These are phyloP conservation scores for Neofusicoccum sp. DNA, from an alignment of 2,329 filamentous ascomycete species.

Conservation along the genomic window DNA sequence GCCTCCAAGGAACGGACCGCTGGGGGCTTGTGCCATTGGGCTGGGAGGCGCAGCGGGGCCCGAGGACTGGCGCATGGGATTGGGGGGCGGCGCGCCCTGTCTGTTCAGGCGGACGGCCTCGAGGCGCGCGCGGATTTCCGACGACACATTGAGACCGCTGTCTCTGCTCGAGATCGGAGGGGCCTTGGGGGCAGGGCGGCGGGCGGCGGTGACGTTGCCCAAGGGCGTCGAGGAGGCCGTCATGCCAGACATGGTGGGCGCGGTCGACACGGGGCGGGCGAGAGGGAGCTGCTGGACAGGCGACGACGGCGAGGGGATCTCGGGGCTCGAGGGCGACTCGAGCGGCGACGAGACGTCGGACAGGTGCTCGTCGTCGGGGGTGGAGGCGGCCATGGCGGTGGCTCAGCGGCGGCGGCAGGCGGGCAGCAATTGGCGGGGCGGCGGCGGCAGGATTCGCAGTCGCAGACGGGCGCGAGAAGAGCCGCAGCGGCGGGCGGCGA, in stretches of 20 bases:
- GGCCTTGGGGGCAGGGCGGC: slow-evolving; percentile 50
- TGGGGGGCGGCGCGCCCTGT: slow-evolving; percentile 53
- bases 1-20: slow-evolving; percentile 30
- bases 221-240: slow-evolving; percentile 80
- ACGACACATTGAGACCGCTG: slow-evolving; percentile 53
- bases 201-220: slow-evolving; percentile 69
- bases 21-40: slow-evolving; percentile 23
- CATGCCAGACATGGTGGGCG: slow-evolving; percentile 58
- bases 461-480: slow-evolving; percentile 1
- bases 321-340: slow-evolving; percentile 25
- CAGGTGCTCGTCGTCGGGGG: slow-evolving; percentile 15
- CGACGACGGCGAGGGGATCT: slow-evolving; percentile 23
- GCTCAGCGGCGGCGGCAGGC: slow-evolving; percentile 17
- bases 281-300: slow-evolving; percentile 39
- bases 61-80: slow-evolving; percentile 22
- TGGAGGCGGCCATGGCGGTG: slow-evolving; percentile 12
- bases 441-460: background rate
- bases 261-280: slow-evolving; percentile 60
- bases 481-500: background rate
- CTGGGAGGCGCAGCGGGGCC: slow-evolving; percentile 21
- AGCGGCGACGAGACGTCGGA: slow-evolving; percentile 30
- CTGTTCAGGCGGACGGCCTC: slow-evolving; percentile 66
- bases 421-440: slow-evolving; percentile 11
- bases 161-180: slow-evolving; percentile 46
- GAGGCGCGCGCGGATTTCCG: slow-evolving; percentile 68